Evolutionary conservation across 768 basidiomycete species (phyloP).

Genomic region (Ramaria sp.): DNA sequence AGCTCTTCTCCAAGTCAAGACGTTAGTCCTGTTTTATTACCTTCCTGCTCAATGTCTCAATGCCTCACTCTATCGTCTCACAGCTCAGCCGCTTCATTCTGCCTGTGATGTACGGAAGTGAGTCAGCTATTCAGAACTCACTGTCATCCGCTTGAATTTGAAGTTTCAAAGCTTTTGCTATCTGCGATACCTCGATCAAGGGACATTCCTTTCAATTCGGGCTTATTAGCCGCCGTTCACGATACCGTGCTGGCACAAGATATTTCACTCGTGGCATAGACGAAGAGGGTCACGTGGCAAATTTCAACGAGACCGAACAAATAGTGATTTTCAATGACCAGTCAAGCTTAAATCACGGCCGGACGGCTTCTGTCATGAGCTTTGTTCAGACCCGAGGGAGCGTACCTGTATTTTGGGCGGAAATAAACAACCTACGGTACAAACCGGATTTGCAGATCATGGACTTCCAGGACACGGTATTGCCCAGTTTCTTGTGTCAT

Average conservation of each 20-base stretch:
- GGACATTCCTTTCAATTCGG: constrained; percentile 71
- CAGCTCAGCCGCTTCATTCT: constrained; percentile 86
- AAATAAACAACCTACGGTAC: constrained; percentile 90
- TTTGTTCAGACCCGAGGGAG: constrained; percentile 94
- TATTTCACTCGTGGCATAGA: constrained; percentile 96
- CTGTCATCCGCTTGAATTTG: constrained; percentile 5
- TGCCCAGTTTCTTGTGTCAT: constrained; percentile 16
- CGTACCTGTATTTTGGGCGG: constrained; percentile 92
- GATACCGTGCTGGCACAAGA: constrained; percentile 91
- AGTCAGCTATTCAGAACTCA: constrained; percentile 24
- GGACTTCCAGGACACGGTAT: constrained; percentile 80
- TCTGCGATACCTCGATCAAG: constrained; percentile 65
- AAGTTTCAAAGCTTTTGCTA: constrained; percentile 61
- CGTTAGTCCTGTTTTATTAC: constrained; percentile 32
- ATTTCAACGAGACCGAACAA: constrained; percentile 98
- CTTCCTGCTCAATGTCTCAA: not conserved
- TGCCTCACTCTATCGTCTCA: not conserved
- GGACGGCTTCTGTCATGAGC: constrained; percentile 54
- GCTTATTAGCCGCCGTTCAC: constrained; percentile 88
- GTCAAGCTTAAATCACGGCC: constrained; percentile 30
- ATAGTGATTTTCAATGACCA: constrained; percentile 60
- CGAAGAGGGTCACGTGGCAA: constrained; percentile 79
- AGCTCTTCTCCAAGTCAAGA: constrained; percentile 46
- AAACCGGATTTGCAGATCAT: constrained; percentile 95
- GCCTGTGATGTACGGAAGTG: constrained; percentile 91